phyloP scores from a whole-genome alignment of 768 basidiomycete species.

The Auricularia cornea region DNA sequence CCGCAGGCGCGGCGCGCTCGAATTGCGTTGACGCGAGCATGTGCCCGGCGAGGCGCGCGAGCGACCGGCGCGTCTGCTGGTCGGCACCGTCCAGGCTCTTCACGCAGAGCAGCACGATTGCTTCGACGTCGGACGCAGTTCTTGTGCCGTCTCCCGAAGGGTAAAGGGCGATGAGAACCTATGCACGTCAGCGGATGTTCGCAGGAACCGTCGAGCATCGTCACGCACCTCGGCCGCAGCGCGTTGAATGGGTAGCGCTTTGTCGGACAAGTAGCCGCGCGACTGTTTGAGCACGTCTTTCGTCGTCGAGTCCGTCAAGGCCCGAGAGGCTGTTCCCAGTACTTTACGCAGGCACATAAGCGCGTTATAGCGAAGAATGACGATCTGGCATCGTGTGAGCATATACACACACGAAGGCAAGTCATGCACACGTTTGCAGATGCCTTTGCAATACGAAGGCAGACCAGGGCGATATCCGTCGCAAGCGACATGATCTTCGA shows the following conservation, averaged over 20 bases:
- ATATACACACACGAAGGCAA: not conserved
- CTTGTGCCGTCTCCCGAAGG: constrained; percentile 47
- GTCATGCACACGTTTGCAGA: constrained; percentile 55
- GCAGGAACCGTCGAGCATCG: constrained; percentile 3
- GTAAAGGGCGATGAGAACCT: constrained; percentile 54
- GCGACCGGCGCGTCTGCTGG: constrained; percentile 70
- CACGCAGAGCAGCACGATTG: constrained; percentile 54
- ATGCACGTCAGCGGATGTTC: constrained; percentile 14
- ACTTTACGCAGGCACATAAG: constrained; percentile 71
- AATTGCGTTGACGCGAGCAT: constrained; percentile 78
- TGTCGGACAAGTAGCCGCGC: constrained; percentile 67
- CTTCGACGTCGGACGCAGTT: constrained; percentile 66
- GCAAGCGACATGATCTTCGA: constrained; percentile 89
- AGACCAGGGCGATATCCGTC: constrained; percentile 65
- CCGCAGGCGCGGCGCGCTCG: constrained; percentile 38
- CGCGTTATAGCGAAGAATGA: constrained; percentile 77
- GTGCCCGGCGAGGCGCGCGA: constrained; percentile 74
- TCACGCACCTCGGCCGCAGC: constrained; percentile 63
- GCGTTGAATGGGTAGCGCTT: constrained; percentile 76
- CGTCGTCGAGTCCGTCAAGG: constrained; percentile 64
- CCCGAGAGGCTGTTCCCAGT: constrained; percentile 70
- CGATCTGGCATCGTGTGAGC: constrained; percentile 39
- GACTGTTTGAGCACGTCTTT: constrained; percentile 85
- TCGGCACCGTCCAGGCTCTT: constrained; percentile 77
- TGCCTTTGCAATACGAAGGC: constrained; percentile 56